Evolutionary conservation across 116 monocot species (phyloP).

Genomic region (Cymodocea nodosa): DNA sequence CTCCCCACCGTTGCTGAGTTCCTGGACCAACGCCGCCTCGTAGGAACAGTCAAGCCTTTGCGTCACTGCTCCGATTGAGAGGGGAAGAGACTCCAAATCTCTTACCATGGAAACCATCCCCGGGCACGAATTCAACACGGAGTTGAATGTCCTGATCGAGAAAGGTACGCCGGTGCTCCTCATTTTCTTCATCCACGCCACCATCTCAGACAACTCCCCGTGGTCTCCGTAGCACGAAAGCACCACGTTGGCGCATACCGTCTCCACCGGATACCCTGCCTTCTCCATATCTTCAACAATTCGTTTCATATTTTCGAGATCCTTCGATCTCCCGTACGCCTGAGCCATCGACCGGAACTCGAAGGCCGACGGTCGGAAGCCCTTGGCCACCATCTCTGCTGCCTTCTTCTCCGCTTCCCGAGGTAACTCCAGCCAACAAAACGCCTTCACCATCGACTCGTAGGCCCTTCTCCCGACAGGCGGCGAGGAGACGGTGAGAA

Average conservation of each 20-base stretch:
- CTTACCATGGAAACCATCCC: slow-evolving; percentile 18
- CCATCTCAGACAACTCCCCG: slow-evolving; percentile 31
- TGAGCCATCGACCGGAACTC: slow-evolving; percentile 47
- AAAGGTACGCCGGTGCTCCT: slow-evolving; percentile 18
- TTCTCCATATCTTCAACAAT: slow-evolving; percentile 13
- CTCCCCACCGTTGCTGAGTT: slow-evolving; percentile 6
- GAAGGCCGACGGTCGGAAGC: slow-evolving; percentile 46
- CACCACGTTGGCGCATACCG: slow-evolving; percentile 41
- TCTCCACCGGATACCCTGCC: slow-evolving; percentile 34
- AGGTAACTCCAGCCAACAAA: slow-evolving; percentile 42
- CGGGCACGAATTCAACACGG: slow-evolving; percentile 51
- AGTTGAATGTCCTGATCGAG: slow-evolving; percentile 44
- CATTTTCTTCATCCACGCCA: slow-evolving; percentile 41
- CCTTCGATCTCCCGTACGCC: slow-evolving; percentile 38
- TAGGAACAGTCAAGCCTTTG: slow-evolving; percentile 11
- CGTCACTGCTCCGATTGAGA: slow-evolving; percentile 19
- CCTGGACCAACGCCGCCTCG: slow-evolving; percentile 32
- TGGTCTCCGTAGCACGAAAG: slow-evolving; percentile 68
- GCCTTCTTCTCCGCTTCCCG: slow-evolving; percentile 46
- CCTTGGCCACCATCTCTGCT: slow-evolving; percentile 30
- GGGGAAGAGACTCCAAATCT: slow-evolving; percentile 22
- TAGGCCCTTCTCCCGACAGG: slow-evolving; percentile 15
- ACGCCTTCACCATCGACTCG: slow-evolving; percentile 41
- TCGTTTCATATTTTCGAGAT: slow-evolving; percentile 23
- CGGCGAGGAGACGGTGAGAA: slow-evolving; percentile 5